A percentile compares a stretch with the other conserved stretches of the same genome.
phyloP scores from a whole-genome alignment of 1,139 yeast genomes.

The Entelexis paramagnoliae region DNA sequence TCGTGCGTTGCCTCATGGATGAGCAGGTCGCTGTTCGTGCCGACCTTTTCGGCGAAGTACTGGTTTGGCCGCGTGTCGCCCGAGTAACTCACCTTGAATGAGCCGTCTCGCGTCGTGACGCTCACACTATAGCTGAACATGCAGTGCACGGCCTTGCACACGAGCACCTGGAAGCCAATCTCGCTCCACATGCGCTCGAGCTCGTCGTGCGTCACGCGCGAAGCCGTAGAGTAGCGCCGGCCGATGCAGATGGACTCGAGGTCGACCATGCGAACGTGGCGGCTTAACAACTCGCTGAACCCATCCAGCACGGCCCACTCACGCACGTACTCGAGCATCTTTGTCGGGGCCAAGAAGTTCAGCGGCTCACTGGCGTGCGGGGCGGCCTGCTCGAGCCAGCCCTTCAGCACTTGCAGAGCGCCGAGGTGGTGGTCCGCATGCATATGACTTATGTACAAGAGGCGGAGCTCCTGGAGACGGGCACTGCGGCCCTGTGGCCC shows the following conservation, averaged over 20 bases:
- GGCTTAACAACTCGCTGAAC: slow-evolving; percentile 33
- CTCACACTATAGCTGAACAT: slow-evolving; percentile 69
- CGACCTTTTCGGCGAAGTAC: slow-evolving; percentile 47
- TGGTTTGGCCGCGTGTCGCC: slow-evolving; percentile 89
- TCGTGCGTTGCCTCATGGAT: slow-evolving; percentile 92
- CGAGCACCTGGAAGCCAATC: slow-evolving; percentile 31
- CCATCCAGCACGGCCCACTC: slow-evolving; percentile 62
- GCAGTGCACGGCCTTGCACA: slow-evolving; percentile 79
- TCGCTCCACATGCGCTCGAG: background rate
- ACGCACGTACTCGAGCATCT: slow-evolving; percentile 50
- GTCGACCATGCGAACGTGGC: slow-evolving; percentile 46
- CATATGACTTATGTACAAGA: slow-evolving; percentile 73
- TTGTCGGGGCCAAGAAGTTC: slow-evolving; percentile 66
- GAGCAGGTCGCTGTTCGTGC: slow-evolving; percentile 58
- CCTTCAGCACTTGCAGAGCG: slow-evolving; percentile 52
- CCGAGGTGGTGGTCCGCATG: slow-evolving; percentile 98
- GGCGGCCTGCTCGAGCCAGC: slow-evolving; percentile 40
- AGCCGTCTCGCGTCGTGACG: slow-evolving; percentile 37
- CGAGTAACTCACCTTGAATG: slow-evolving; percentile 71
- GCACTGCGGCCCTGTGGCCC: slow-evolving; percentile 37
- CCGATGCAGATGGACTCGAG: slow-evolving; percentile 51
- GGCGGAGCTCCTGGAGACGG: slow-evolving; percentile 47
- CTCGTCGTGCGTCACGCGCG: slow-evolving; percentile 3
- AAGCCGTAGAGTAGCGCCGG: slow-evolving; percentile 23
- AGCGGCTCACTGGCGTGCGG: slow-evolving; percentile 23